These are phyloP conservation scores for Fusarium sp. DNA, from an alignment of 2,329 filamentous ascomycete genomes.

Conservation along the genomic window DNA sequence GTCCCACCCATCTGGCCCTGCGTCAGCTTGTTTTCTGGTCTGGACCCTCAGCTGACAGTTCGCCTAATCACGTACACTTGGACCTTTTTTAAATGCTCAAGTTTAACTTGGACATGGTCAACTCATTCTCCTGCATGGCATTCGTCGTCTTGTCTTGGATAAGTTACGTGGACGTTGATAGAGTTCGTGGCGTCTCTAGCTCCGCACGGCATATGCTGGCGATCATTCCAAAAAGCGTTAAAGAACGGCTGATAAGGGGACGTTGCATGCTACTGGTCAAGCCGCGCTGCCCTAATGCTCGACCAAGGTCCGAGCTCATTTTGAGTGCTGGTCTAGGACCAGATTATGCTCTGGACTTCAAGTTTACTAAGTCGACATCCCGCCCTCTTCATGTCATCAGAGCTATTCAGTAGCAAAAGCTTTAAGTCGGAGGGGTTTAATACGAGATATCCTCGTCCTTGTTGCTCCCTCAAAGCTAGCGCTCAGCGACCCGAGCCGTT, in stretches of 20 bases:
- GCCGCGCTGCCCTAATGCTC: not conserved
- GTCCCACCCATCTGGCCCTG: not conserved
- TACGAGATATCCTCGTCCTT: not conserved
- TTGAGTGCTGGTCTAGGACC: not conserved
- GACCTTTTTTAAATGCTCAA: not conserved
- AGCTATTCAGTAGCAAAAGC: not conserved
- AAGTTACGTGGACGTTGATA: not conserved
- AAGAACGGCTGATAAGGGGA: not conserved
- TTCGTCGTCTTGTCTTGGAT: not conserved
- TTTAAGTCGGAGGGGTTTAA: not conserved
- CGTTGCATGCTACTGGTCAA: not conserved
- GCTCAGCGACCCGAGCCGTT: constrained; percentile 38
- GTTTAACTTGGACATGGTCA: not conserved
- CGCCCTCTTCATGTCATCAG: not conserved
- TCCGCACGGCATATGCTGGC: not conserved
- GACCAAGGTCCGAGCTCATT: not conserved
- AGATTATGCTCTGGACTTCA: not conserved
- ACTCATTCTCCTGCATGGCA: not conserved
- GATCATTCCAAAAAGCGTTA: not conserved
- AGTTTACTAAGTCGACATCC: not conserved
- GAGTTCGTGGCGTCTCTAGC: constrained; percentile 14
- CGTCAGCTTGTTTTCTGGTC: not conserved
- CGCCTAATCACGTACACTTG: not conserved
- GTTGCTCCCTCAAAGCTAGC: constrained; percentile 12
- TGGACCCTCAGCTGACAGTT: constrained; percentile 8